A percentile compares a stretch with the other conserved stretches of the same genome.
phyloP scores from a whole-genome alignment of 1,284 basidiomycete species.

The Papiliotrema laurentii region DNA sequence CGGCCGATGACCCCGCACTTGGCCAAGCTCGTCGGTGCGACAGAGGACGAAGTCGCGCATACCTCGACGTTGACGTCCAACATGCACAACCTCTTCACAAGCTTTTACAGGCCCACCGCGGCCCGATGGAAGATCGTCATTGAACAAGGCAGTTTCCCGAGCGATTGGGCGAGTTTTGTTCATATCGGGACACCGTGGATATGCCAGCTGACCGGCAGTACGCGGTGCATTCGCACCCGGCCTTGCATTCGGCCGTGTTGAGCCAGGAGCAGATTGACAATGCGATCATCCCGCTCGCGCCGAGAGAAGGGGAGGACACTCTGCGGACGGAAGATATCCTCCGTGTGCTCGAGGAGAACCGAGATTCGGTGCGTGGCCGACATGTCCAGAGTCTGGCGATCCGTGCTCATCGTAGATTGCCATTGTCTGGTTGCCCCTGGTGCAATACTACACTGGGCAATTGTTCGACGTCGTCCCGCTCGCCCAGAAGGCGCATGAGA shows the following conservation, averaged over 20 bases:
- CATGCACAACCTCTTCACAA: constrained; percentile 87
- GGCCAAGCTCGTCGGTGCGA: constrained; percentile 80
- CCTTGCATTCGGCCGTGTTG: constrained; percentile 63
- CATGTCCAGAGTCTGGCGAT: not conserved
- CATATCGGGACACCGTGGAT: constrained; percentile 1
- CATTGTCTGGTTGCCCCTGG: constrained; percentile 80
- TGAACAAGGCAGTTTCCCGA: constrained; percentile 91
- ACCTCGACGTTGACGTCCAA: constrained; percentile 93
- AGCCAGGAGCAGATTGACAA: constrained; percentile 56
- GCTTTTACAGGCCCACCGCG: constrained; percentile 85
- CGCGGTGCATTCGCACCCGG: constrained; percentile 84
- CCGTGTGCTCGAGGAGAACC: constrained; percentile 66
- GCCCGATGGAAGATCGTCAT: constrained; percentile 88
- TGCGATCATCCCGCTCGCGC: constrained; percentile 72
- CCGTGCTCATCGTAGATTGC: constrained; percentile 56
- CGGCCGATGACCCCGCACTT: constrained; percentile 70
- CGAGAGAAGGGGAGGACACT: constrained; percentile 76
- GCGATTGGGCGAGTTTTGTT: constrained; percentile 68
- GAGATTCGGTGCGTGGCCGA: constrained; percentile 46
- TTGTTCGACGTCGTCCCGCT: constrained; percentile 81
- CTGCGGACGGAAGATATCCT: constrained; percentile 89
- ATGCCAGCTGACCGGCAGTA: constrained; percentile 59
- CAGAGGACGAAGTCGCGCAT: constrained; percentile 82
- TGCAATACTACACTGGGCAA: constrained; percentile 99
- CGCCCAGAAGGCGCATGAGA: constrained; percentile 72